Evolutionary conservation across 1,284 basidiomycete genomes (phyloP).

Genomic region (Psilocybe mexicana): DNA sequence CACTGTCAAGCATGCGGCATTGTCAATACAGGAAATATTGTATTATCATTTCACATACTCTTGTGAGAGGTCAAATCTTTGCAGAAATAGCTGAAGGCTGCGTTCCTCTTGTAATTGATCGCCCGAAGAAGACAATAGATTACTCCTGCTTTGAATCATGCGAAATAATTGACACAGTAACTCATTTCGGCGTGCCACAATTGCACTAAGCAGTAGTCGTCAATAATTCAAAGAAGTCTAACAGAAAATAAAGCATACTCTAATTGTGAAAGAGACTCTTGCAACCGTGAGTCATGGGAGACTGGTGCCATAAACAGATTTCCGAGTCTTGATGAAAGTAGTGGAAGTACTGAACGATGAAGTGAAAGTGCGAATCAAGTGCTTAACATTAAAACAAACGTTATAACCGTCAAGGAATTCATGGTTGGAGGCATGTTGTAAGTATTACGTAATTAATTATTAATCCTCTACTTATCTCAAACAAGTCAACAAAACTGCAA

Average conservation of each 20-base stretch:
- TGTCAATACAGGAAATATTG: background rate
- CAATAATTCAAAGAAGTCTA: background rate
- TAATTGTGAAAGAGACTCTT: conserved; percentile 39
- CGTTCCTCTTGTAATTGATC: conserved; percentile 45
- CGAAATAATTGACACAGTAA: conserved; percentile 68
- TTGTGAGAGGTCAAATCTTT: conserved; percentile 50
- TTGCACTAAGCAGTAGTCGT: conserved; percentile 42
- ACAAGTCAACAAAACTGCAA: no score
- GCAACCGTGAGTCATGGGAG: conserved; percentile 28
- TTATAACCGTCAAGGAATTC: no score
- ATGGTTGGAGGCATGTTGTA: no score
- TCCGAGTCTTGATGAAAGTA: background rate
- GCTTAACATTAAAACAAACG: no score
- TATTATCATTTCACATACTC: conserved; percentile 38
- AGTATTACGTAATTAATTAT: no score
- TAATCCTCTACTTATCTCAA: no score
- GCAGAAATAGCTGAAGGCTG: conserved; percentile 49
- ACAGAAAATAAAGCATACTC: conserved; percentile 27
- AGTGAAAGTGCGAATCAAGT: no score
- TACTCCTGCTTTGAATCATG: conserved; percentile 55
- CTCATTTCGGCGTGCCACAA: conserved; percentile 61
- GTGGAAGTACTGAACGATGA: no score
- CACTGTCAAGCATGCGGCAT: background rate
- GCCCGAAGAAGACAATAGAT: conserved; percentile 40
- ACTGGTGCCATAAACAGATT: conserved; percentile 16